Conservation (phyloP, 2,329 filamentous ascomycete genomes). For the Diaporthe sp. region DNA sequence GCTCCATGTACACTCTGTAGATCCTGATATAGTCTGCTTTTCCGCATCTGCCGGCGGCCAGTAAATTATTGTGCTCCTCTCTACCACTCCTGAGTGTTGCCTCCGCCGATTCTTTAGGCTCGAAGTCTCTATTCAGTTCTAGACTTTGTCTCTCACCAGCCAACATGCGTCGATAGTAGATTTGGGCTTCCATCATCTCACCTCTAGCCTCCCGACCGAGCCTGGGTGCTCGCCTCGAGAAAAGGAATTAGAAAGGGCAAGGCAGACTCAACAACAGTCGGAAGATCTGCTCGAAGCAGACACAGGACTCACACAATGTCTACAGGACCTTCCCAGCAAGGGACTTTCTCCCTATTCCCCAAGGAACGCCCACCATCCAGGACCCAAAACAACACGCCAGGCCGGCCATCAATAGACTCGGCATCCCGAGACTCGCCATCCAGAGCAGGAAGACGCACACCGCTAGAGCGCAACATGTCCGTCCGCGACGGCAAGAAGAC, state of each 20-base stretch:
- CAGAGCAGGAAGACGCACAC: conserved; percentile 49
- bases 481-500: conserved; percentile 51
- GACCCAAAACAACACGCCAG: conserved; percentile 51
- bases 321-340: conserved; percentile 53
- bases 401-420: conserved; percentile 44
- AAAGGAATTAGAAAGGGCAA: background rate
- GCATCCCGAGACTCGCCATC: conserved; percentile 44
- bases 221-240: conserved; percentile 16
- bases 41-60: conserved; percentile 9
- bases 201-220: background rate
- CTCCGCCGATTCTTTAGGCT: background rate
- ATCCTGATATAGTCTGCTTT: conserved; percentile 32
- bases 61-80: conserved; percentile 2
- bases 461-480: conserved; percentile 49
- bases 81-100: background rate
- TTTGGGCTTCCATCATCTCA: conserved; percentile 4
- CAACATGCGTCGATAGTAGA: conserved; percentile 34
- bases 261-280: background rate
- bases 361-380: conserved; percentile 60
- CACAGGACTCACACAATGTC: conserved; percentile 50
- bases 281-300: conserved; percentile 34
- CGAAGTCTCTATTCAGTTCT: background rate
- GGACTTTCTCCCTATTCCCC: conserved; percentile 70
- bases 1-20: conserved; percentile 9
- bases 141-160: conserved; percentile 1